phyloP scores from a whole-genome alignment of 2,329 filamentous ascomycete species.

The Pyrenophora tritici-repentis region DNA sequence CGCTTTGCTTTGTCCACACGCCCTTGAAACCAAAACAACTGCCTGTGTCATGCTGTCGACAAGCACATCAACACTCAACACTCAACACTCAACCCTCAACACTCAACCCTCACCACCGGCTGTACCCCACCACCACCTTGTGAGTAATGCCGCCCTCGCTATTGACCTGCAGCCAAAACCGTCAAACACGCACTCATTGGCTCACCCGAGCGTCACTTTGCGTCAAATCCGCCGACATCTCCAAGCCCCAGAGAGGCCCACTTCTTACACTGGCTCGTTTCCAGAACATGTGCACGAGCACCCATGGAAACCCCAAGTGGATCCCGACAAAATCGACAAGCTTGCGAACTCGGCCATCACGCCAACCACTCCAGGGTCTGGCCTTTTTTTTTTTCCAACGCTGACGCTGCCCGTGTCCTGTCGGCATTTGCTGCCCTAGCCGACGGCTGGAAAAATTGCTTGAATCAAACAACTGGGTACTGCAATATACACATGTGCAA shows the following conservation, averaged over 20 bases:
- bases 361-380: slow-evolving; percentile 33
- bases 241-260: slow-evolving; percentile 13
- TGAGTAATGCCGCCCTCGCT: slow-evolving; percentile 1
- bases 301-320: slow-evolving; percentile 18
- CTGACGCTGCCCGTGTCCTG: slow-evolving; percentile 1
- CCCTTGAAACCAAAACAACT: background rate
- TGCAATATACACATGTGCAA: slow-evolving; percentile 6
- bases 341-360: slow-evolving; percentile 13
- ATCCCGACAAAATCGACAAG: slow-evolving; percentile 6
- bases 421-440: slow-evolving; percentile 5
- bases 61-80: too few species aligned
- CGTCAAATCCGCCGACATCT: slow-evolving; percentile 13
- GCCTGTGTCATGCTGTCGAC: too few species aligned
- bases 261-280: slow-evolving; percentile 15
- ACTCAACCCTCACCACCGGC: too few species aligned
- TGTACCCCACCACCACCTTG: background rate
- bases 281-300: slow-evolving; percentile 28
- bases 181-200: background rate
- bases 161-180: background rate
- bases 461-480: slow-evolving; percentile 14
- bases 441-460: slow-evolving; percentile 16
- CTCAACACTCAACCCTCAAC: too few species aligned
- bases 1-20: background rate
- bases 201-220: background rate
- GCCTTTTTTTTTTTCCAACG: background rate